These are phyloP conservation scores for Daedaleopsis nitida DNA, from an alignment of 768 basidiomycete genomes.

Conservation along the genomic window DNA sequence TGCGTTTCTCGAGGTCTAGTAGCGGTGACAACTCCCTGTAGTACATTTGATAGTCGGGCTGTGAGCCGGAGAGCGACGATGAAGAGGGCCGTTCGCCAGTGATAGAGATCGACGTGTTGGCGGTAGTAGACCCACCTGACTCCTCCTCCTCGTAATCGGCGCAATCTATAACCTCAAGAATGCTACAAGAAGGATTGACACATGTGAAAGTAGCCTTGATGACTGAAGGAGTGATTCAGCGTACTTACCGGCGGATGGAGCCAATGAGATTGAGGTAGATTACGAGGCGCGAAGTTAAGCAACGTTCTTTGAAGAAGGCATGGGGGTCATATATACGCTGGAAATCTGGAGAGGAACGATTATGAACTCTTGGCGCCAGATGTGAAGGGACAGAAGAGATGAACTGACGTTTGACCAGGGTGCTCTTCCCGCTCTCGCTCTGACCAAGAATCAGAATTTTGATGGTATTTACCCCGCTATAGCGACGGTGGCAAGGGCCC, in stretches of 20 bases:
- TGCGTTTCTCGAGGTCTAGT: constrained; percentile 64
- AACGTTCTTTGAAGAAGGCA: constrained; percentile 76
- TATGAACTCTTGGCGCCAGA: not conserved
- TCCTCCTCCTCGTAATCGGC: constrained; percentile 59
- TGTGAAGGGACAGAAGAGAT: not conserved
- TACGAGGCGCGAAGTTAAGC: constrained; percentile 86
- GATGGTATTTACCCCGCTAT: too few species aligned
- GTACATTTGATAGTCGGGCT: constrained; percentile 65
- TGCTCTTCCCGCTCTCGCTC: constrained; percentile 90
- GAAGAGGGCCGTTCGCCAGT: constrained; percentile 44
- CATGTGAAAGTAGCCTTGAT: not conserved
- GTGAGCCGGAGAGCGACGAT: constrained; percentile 44
- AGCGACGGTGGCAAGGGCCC: too few species aligned
- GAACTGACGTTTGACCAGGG: constrained; percentile 87
- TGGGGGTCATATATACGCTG: constrained; percentile 78
- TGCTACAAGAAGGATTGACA: too few species aligned
- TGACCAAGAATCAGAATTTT: constrained; percentile 82
- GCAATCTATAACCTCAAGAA: constrained; percentile 68
- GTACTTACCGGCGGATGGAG: constrained; percentile 69
- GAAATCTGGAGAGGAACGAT: constrained; percentile 57
- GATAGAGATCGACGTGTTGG: constrained; percentile 56
- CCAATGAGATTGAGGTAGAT: constrained; percentile 88
- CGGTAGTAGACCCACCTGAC: constrained; percentile 48
- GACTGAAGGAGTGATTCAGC: not conserved
- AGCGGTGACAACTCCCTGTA: constrained; percentile 64